Evolutionary conservation across 108 stramenopile genomes (phyloP), one percentile per base, ranked within the genome.

Genomic region (Pseudonitzschia multistriata): DNA sequence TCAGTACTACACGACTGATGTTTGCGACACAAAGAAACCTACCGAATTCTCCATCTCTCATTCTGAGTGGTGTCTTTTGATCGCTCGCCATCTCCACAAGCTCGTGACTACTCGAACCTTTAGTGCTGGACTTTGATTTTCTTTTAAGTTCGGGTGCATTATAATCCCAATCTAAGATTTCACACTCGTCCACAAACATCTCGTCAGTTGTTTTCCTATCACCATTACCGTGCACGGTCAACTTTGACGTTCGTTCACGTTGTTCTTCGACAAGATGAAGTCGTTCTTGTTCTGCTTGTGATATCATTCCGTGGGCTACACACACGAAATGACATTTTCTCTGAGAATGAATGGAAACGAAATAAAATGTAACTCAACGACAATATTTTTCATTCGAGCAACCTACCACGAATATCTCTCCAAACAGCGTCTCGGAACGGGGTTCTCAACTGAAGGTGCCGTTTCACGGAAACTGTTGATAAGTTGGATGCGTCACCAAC

Each of bases 11-110:
- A 10, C 8, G 2, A 45, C 2, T 35, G 35, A 47, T 29, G 11
- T 48, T 3, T 1, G 15, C 17, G 28, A 19, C 1, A 54, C 31
- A 29, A 35, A 47, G 35, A 7, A 1, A 79, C 78, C 66, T 50
- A 79, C 77, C 78, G 67, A 93, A 93, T 11, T 93, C 77, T 30
- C 92, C 92, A 73, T 90, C 92, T 3, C 82, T 73, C 19, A 93
- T 67, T 17, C 83, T 42, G 29, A 80, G 69, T 15, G 89, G 86
- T 24, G 85, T 90, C 63, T 81, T 73, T 71, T 78, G 19, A 57
- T 88, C 78, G 14, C 35, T 50, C 31, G 84, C 66, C 76, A 90
- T 63, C 57, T 90, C 86, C 13, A 93, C 84, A 25, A 80, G 63
- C 49, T 90, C 77, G 49, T 93, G 89, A 48, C 91, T 92, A 56